phyloP scores from a whole-genome alignment of 2,329 filamentous ascomycete species.

The Penicillium frequentans region DNA sequence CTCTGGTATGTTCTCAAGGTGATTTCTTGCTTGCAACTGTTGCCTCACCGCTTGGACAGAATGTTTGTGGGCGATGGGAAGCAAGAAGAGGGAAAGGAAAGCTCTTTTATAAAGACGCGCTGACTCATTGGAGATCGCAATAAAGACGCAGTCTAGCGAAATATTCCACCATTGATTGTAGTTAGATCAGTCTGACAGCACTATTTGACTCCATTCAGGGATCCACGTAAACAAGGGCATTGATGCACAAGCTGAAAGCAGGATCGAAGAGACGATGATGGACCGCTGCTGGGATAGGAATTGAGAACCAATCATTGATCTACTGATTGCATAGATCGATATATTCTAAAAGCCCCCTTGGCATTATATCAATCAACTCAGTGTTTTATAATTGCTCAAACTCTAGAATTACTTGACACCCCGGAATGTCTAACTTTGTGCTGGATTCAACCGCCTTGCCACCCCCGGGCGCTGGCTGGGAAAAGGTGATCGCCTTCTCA shows the following conservation, averaged over 20 bases:
- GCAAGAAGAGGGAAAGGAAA: no score
- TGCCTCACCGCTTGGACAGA: no score
- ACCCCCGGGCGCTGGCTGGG: constrained; percentile 20
- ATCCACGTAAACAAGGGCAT: neutral
- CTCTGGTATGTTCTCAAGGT: no score
- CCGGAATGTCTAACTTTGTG: constrained; percentile 37
- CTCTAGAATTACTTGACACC: constrained; percentile 3
- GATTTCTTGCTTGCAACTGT: no score
- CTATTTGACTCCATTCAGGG: neutral
- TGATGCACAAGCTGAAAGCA: neutral
- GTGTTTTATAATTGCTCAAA: neutral
- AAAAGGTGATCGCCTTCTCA: constrained; percentile 32
- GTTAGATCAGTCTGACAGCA: no score
- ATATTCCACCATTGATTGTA: neutral
- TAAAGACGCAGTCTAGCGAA: neutral
- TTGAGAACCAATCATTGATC: neutral
- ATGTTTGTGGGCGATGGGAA: no score
- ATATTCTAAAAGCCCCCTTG: neutral
- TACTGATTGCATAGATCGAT: neutral
- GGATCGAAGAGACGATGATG: neutral
- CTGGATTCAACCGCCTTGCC: constrained; percentile 14
- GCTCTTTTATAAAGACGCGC: no score
- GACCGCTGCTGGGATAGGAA: neutral
- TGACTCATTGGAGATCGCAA: no score
- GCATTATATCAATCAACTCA: neutral